Conservation (phyloP, 2,329 filamentous ascomycete genomes). For the Talaromyces sp. region DNA sequence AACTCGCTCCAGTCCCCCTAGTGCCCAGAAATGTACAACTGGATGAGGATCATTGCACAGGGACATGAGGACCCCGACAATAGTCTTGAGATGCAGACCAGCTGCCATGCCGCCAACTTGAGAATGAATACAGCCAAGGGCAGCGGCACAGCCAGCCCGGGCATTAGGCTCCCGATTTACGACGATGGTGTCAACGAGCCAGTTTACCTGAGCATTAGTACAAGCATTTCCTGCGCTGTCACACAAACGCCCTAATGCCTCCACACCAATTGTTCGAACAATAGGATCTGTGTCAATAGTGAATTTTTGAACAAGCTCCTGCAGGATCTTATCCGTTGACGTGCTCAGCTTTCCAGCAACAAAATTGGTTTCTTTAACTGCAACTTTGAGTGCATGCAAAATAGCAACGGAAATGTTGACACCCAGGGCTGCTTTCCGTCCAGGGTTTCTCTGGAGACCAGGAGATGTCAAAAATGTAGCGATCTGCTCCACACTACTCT, state of each 20-base stretch:
- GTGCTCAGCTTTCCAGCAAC: constrained; percentile 71
- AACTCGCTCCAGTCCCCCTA: constrained; percentile 83
- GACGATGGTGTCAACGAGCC: constrained; percentile 90
- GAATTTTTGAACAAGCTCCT: constrained; percentile 74
- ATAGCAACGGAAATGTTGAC: constrained; percentile 87
- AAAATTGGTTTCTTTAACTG: constrained; percentile 76
- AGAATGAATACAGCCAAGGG: constrained; percentile 88
- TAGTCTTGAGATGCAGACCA: constrained; percentile 93
- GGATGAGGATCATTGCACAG: constrained; percentile 94
- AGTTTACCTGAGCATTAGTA: constrained; percentile 87
- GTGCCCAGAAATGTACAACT: constrained; percentile 92
- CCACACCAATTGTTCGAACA: constrained; percentile 81
- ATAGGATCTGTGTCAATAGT: constrained; percentile 82
- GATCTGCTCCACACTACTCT: constrained; percentile 93
- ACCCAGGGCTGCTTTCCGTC: constrained; percentile 84
- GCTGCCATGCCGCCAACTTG: constrained; percentile 98
- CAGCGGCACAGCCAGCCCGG: constrained; percentile 90
- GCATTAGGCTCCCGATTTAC: constrained; percentile 90
- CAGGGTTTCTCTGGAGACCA: constrained; percentile 79
- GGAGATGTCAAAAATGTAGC: constrained; percentile 83
- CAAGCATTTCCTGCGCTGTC: constrained; percentile 82
- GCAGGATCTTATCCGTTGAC: constrained; percentile 73
- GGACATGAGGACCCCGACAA: constrained; percentile 97
- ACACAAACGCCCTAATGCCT: constrained; percentile 83
- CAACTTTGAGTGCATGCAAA: constrained; percentile 77